These are phyloP conservation scores for Schoenoplectus triqueter DNA, from an alignment of 202 grass and related monocot species.

Conservation along the genomic window DNA sequence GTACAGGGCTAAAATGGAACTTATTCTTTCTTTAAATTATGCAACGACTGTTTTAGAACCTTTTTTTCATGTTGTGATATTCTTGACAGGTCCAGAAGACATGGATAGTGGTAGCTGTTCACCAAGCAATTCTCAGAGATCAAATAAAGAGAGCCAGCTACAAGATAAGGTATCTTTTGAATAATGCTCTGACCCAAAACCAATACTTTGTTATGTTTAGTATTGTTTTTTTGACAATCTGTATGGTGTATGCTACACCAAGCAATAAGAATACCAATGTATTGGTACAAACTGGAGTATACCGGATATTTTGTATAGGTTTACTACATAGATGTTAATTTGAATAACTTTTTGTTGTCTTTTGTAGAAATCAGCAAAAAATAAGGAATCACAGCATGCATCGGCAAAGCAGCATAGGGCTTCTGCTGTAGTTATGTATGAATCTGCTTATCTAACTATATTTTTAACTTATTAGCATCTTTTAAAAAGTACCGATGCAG, in stretches of 20 bases:
- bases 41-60: not conserved
- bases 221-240: not conserved
- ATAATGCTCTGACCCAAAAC: not conserved
- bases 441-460: not conserved
- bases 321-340: not conserved
- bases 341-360: not conserved
- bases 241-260: not conserved
- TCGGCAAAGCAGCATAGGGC: constrained; percentile 61
- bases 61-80: not conserved
- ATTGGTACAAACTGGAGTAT: constrained; percentile 6
- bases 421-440: constrained; percentile 35
- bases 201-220: not conserved
- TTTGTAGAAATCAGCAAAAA: constrained; percentile 52
- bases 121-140: constrained; percentile 30
- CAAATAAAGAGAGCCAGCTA: constrained; percentile 13
- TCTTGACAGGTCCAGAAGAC: constrained; percentile 22
- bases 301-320: not conserved
- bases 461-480: not conserved
- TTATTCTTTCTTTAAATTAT: not conserved
- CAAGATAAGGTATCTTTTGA: constrained; percentile 27
- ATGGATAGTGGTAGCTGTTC: constrained; percentile 4
- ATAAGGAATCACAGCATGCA: constrained; percentile 60
- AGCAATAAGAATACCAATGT: not conserved
- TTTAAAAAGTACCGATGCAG: not conserved
- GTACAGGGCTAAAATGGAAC: constrained; percentile 14